A percentile compares a stretch with the other conserved stretches of the same genome.
These are phyloP conservation scores for Giardia muris DNA, from an alignment of 208 protist genomes.

Conservation along the genomic window DNA sequence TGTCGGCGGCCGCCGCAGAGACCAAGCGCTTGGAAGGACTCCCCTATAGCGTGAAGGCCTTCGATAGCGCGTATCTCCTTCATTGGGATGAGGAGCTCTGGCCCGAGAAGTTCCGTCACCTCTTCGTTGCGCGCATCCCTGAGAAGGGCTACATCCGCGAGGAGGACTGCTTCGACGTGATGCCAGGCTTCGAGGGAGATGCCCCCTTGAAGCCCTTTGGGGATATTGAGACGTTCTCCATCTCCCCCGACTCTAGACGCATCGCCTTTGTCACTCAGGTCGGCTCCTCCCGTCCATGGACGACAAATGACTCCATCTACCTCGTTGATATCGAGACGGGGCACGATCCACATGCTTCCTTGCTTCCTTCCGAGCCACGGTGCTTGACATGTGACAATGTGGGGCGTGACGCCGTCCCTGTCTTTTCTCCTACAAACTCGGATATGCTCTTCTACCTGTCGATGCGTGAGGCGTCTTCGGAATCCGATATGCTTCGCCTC, in stretches of 20 bases:
- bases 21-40: background rate
- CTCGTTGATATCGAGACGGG: background rate
- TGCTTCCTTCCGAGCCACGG: background rate
- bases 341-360: background rate
- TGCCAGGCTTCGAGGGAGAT: conserved; percentile 6
- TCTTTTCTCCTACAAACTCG: background rate
- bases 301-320: background rate
- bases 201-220: background rate
- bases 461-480: background rate
- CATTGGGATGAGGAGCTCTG: background rate
- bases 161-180: background rate
- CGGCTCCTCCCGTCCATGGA: background rate
- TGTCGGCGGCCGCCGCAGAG: background rate
- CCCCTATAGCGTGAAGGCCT: background rate
- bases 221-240: background rate
- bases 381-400: background rate
- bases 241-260: background rate
- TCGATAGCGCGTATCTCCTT: background rate
- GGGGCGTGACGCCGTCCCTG: background rate
- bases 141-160: background rate
- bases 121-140: background rate
- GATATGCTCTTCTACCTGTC: background rate
- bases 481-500: background rate
- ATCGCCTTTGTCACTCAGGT: background rate
- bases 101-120: background rate